Conservation (phyloP, 2,329 filamentous ascomycete species). For the Xylariomycetidae sp. region DNA sequence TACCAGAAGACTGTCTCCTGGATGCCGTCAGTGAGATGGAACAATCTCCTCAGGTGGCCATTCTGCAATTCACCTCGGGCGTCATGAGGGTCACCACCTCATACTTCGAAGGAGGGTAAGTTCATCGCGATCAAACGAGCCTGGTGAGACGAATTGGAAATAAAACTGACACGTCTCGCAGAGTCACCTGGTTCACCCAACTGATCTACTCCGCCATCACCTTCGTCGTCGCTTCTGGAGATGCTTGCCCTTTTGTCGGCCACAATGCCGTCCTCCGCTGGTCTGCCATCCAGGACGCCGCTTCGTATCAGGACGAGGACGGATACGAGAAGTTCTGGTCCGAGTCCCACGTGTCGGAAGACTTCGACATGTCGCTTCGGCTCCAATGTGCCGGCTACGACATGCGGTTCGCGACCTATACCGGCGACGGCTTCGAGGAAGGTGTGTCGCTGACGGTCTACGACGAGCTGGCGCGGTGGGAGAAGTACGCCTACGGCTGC, state of each 20-base stretch:
- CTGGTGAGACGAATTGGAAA: neutral
- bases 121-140: conserved; percentile 3
- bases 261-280: conserved; percentile 74
- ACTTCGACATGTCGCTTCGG: conserved; percentile 78
- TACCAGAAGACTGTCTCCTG: conserved; percentile 70
- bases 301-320: conserved; percentile 60
- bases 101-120: conserved; percentile 56
- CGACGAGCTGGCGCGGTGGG: conserved; percentile 79
- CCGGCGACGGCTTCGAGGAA: conserved; percentile 74
- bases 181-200: conserved; percentile 68
- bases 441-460: conserved; percentile 81
- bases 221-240: conserved; percentile 72
- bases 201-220: conserved; percentile 73
- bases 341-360: conserved; percentile 73
- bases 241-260: conserved; percentile 76
- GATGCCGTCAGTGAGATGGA: conserved; percentile 82
- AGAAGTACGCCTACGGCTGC: conserved; percentile 83
- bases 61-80: conserved; percentile 72
- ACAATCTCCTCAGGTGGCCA: conserved; percentile 71
- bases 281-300: conserved; percentile 70
- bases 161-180: conserved; percentile 22
- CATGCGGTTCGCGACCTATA: conserved; percentile 68
- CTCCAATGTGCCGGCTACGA: conserved; percentile 69
- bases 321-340: conserved; percentile 79
- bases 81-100: conserved; percentile 76